These are phyloP conservation scores for Collariella sp. DNA, from an alignment of 495 filamentous ascomycete genomes.

Conservation along the genomic window DNA sequence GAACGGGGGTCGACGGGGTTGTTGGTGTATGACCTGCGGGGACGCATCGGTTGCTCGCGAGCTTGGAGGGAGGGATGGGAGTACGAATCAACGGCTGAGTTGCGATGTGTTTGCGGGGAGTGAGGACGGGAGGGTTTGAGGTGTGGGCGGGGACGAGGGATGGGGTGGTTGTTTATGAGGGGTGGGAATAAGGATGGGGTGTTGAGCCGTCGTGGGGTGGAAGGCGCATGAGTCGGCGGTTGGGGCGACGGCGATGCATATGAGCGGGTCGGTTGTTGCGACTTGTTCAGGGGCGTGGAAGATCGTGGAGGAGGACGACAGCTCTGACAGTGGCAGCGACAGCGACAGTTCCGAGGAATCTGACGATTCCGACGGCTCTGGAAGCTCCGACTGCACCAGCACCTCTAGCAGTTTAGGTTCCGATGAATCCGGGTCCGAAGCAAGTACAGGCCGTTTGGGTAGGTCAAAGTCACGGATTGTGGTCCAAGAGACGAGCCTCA, in stretches of 20 bases:
- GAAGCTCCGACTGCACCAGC: too few species aligned
- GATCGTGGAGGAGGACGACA: slow-evolving; percentile 21
- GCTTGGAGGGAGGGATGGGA: slow-evolving; percentile 57
- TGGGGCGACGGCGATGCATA: slow-evolving; percentile 57
- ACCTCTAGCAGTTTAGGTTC: too few species aligned
- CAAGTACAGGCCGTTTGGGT: not conserved
- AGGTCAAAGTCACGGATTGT: slow-evolving; percentile 9
- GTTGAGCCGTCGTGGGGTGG: slow-evolving; percentile 51
- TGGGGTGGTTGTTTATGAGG: slow-evolving; percentile 74
- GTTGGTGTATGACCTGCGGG: slow-evolving; percentile 79
- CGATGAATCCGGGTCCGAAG: slow-evolving; percentile 3
- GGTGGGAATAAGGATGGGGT: slow-evolving; percentile 46
- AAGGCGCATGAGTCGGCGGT: slow-evolving; percentile 50
- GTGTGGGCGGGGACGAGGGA: slow-evolving; percentile 81
- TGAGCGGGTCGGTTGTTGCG: slow-evolving; percentile 57
- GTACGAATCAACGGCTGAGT: slow-evolving; percentile 69
- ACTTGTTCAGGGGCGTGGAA: slow-evolving; percentile 60
- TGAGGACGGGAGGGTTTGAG: slow-evolving; percentile 49
- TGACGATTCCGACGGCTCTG: too few species aligned
- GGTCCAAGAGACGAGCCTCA: slow-evolving; percentile 54
- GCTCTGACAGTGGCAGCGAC: not conserved
- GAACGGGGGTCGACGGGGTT: slow-evolving; percentile 71
- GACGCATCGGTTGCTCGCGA: slow-evolving; percentile 56
- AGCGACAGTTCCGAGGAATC: slow-evolving; percentile 7
- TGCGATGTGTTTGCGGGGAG: slow-evolving; percentile 54